Conservation (phyloP, 495 filamentous ascomycete species). For the Tetracladium setigerum region DNA sequence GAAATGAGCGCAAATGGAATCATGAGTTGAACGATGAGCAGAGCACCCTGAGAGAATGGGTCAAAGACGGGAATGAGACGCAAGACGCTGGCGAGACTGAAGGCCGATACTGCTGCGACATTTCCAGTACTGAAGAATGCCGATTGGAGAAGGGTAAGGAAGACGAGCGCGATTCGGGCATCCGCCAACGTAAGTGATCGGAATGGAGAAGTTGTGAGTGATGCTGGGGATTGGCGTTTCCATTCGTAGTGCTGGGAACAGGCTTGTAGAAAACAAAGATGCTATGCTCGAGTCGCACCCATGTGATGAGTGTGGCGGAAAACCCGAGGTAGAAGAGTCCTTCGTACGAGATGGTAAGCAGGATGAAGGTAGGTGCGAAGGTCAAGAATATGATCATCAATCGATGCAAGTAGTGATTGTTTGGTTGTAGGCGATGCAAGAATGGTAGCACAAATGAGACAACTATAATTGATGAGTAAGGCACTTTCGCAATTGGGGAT, state of each 20-base stretch:
- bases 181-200: constrained; percentile 62
- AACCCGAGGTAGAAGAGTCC: constrained; percentile 94
- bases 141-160: constrained; percentile 88
- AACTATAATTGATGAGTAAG: constrained; percentile 35
- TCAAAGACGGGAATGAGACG: constrained; percentile 92
- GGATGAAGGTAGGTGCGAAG: constrained; percentile 88
- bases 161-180: constrained; percentile 83
- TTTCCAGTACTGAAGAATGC: constrained; percentile 98
- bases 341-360: constrained; percentile 96
- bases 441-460: constrained; percentile 74
- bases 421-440: constrained; percentile 71
- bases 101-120: constrained; percentile 88
- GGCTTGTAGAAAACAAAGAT: constrained; percentile 47
- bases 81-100: constrained; percentile 84
- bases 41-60: constrained; percentile 83
- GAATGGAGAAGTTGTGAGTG: constrained; percentile 18
- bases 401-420: constrained; percentile 84
- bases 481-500: background rate
- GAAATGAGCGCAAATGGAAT: constrained; percentile 92
- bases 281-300: constrained; percentile 84
- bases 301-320: constrained; percentile 72
- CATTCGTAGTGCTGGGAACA: constrained; percentile 19
- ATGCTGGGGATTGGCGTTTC: constrained; percentile 17
- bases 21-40: constrained; percentile 83
- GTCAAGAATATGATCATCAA: constrained; percentile 86